Base-by-base conservation (phyloP, 2,329 filamentous ascomycete genomes). In the Fusarium cicatricum region DNA sequence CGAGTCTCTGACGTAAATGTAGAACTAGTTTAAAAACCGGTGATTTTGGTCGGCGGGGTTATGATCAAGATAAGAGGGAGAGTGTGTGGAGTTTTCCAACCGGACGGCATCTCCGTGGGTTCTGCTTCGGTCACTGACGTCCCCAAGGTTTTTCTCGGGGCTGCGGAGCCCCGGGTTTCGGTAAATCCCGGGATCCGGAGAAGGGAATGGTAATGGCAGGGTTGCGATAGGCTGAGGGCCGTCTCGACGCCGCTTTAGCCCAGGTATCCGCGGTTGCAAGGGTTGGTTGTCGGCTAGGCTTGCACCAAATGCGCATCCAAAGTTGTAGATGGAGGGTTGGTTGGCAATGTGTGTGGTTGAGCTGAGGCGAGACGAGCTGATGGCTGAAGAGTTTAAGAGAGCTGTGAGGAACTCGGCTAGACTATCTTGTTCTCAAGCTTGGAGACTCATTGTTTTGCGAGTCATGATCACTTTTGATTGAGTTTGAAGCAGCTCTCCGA, bases 201-300 rank as follows among this genome's bases (percentile, higher is more conserved):
- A 40, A 40, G 23, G 23, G 49, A 56, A 64, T 67, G 52, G 43
- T 69, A 76, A 76, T 76, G 64, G 69, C 68, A 70, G 71, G 71
- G 70, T 68, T 64, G 44, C 67, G 55, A 75, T 75, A 71, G 72
- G 71, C 60, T 58, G 42, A 51, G 40, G 33, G 26, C 12, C 9
- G 33, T 31, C 32, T 5, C 14, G 26, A 42, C 42, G 52, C 58
- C 46, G 63, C 59, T 66, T 64, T 62, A 26, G 23, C 9, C 5
- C 12, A 4, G 23, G 9, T 26, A 34, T 9, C 28, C 17, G 32
- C 36, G 44, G 59, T n/a, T 14, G 15, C 37, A 15, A 39, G 28
- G 31, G n/a, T n/a, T n/a, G 16, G 21, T 29, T 37, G 26, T 61
- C 47, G 57, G 58, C 44, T 62, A 29, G 58, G 44, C 40, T 62